A percentile compares a stretch with the other conserved stretches of the same genome.
These are phyloP conservation scores for Penicillium mononematosum DNA, from an alignment of 495 filamentous ascomycete species.

Conservation along the genomic window DNA sequence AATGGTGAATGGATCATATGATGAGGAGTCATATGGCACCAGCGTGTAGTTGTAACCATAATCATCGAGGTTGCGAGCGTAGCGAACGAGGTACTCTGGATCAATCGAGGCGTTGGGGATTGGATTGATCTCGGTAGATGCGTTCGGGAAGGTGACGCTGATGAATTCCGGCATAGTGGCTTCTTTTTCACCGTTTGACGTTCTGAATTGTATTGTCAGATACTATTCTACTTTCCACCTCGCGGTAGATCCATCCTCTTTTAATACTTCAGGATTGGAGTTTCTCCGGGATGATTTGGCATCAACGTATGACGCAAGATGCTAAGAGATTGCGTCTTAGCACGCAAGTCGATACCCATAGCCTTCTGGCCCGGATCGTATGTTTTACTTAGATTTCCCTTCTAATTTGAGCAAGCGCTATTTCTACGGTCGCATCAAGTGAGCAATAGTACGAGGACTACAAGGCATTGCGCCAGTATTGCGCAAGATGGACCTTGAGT, in stretches of 20 bases:
- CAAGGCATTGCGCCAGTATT: neutral
- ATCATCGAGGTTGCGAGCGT: constrained; percentile 51
- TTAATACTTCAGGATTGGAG: neutral
- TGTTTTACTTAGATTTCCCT: neutral
- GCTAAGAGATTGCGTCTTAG: constrained; percentile 10
- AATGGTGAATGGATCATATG: constrained; percentile 51
- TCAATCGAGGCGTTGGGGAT: constrained; percentile 47
- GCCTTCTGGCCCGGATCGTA: neutral
- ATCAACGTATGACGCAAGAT: constrained; percentile 1
- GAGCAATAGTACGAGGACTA: neutral
- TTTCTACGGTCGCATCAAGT: neutral
- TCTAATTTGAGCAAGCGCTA: neutral
- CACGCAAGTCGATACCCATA: constrained; percentile 2
- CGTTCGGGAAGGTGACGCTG: constrained; percentile 49
- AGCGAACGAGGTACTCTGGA: constrained; percentile 46
- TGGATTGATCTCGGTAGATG: constrained; percentile 51
- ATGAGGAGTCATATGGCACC: constrained; percentile 52
- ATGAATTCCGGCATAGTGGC: constrained; percentile 55
- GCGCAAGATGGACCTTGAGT: neutral
- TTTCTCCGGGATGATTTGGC: neutral
- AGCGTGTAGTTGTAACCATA: constrained; percentile 56
- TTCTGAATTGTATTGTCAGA: neutral
- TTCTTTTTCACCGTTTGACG: neutral
- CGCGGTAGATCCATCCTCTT: neutral
- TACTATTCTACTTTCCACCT: neutral